Conservation (phyloP, 2,329 filamentous ascomycete species). For the Periconia macrospinosa region DNA sequence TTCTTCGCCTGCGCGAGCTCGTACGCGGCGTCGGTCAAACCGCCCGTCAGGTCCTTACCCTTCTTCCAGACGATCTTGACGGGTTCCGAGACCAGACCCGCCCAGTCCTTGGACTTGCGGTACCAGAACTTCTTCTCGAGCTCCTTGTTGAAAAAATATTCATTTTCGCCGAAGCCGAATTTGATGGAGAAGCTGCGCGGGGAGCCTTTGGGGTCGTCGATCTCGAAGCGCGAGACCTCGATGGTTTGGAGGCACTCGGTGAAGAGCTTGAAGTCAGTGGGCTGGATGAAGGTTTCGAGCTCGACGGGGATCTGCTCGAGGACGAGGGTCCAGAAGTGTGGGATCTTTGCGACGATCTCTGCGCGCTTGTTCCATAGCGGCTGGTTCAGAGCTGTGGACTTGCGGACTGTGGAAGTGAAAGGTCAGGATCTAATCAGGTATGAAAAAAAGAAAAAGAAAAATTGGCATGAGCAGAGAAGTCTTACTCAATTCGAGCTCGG, state of each 20-base stretch:
- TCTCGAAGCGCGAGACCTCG: slow-evolving; percentile 78
- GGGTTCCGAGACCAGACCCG: slow-evolving; percentile 82
- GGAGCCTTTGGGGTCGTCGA: slow-evolving; percentile 68
- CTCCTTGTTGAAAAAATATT: slow-evolving; percentile 75
- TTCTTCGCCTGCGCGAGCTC: slow-evolving; percentile 67
- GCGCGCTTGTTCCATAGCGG: slow-evolving; percentile 78
- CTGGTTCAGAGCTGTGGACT: slow-evolving; percentile 68
- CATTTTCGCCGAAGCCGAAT: slow-evolving; percentile 80
- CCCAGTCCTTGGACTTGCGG: slow-evolving; percentile 70
- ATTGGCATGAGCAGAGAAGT: neutral
- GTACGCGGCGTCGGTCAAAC: slow-evolving; percentile 73
- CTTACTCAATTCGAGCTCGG: slow-evolving; percentile 79
- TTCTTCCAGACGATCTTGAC: slow-evolving; percentile 78
- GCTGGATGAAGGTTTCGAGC: slow-evolving; percentile 85
- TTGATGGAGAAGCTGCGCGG: slow-evolving; percentile 73
- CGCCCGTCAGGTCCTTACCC: slow-evolving; percentile 80
- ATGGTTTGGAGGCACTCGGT: slow-evolving; percentile 68
- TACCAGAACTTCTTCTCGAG: slow-evolving; percentile 94
- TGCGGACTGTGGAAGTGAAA: slow-evolving; percentile 61
- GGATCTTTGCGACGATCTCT: slow-evolving; percentile 70
- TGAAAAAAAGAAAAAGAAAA: too few relatives aligned
- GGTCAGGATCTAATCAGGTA: neutral
- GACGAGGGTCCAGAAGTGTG: slow-evolving; percentile 93
- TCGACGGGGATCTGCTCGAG: slow-evolving; percentile 84
- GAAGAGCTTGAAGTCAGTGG: slow-evolving; percentile 74